Evolutionary conservation across 2,329 filamentous ascomycete species (phyloP).

Genomic region (Diaporthe longicolla): DNA sequence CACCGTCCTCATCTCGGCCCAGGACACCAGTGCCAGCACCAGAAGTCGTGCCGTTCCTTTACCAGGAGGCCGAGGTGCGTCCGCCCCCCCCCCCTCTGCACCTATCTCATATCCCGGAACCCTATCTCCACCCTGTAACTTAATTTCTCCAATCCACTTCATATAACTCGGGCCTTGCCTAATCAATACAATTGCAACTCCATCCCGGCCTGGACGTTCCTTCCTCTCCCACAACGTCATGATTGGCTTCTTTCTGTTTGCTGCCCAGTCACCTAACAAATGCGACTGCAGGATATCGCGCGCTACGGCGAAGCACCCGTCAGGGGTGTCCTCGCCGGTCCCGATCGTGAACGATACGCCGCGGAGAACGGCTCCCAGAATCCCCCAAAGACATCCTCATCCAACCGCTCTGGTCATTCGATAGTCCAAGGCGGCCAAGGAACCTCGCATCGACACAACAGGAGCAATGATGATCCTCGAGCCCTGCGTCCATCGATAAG

Average conservation of each 20-base stretch:
- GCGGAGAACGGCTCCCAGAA: constrained; percentile 62
- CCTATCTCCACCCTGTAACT: constrained; percentile 44
- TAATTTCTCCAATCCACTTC: constrained; percentile 43
- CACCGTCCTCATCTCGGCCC: constrained; percentile 82
- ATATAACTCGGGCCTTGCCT: constrained; percentile 38
- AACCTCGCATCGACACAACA: constrained; percentile 77
- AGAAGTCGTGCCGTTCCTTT: constrained; percentile 97
- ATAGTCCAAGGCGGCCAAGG: constrained; percentile 76
- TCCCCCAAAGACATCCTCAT: constrained; percentile 74
- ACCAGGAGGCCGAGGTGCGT: constrained; percentile 86
- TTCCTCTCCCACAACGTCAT: constrained; percentile 28
- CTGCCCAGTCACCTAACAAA: constrained; percentile 36
- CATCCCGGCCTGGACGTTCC: constrained; percentile 39
- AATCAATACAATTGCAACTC: constrained; percentile 43
- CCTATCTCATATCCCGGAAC: constrained; percentile 46
- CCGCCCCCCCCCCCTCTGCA: constrained; percentile 43
- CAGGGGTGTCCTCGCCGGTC: constrained; percentile 76
- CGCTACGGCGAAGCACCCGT: constrained; percentile 85
- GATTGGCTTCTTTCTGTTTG: background rate
- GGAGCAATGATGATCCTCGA: constrained; percentile 76
- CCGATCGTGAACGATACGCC: constrained; percentile 77
- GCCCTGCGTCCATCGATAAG: constrained; percentile 79
- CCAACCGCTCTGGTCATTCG: constrained; percentile 70
- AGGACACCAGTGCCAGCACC: constrained; percentile 89
- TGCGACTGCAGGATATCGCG: constrained; percentile 74